phyloP scores from a whole-genome alignment of 805 yeast genomes.

The Candida ulmi region DNA sequence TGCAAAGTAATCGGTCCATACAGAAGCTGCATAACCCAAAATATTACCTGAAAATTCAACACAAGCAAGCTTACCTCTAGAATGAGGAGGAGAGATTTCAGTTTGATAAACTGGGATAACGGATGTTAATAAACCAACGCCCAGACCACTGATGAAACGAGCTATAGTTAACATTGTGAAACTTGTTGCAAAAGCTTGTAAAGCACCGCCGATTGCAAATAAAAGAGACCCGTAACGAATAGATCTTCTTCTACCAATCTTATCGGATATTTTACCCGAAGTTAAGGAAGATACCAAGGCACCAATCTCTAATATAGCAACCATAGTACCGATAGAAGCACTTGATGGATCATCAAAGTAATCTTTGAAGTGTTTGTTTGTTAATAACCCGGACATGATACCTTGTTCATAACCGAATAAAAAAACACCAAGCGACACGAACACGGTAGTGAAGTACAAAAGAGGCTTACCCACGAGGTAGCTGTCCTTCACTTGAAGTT shows the following conservation, averaged over 20 bases:
- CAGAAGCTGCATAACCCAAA: conserved; percentile 73
- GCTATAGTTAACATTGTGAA: conserved; percentile 63
- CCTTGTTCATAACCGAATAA: conserved; percentile 85
- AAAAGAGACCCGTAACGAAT: conserved; percentile 74
- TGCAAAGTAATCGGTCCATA: conserved; percentile 82
- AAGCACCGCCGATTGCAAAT: conserved; percentile 71
- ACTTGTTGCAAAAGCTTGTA: conserved; percentile 59
- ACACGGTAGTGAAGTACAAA: conserved; percentile 23
- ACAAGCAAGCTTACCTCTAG: conserved; percentile 80
- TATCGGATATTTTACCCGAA: conserved; percentile 75
- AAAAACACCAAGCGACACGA: conserved; percentile 32
- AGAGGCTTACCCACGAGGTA: conserved; percentile 23
- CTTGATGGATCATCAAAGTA: conserved; percentile 73
- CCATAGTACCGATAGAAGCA: conserved; percentile 76
- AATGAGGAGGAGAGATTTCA: conserved; percentile 83
- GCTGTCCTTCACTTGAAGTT: conserved; percentile 18
- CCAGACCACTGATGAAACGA: conserved; percentile 75
- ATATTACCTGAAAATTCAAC: conserved; percentile 87
- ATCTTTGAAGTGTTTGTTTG: conserved; percentile 61
- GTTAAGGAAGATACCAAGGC: conserved; percentile 75
- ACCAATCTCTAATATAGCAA: conserved; percentile 84
- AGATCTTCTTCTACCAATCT: conserved; percentile 72
- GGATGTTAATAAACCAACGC: conserved; percentile 79
- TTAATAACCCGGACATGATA: conserved; percentile 81
- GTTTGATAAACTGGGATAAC: conserved; percentile 86